Conservation (phyloP, 176 grass and related monocot species). For the Oryza brachyantha region DNA sequence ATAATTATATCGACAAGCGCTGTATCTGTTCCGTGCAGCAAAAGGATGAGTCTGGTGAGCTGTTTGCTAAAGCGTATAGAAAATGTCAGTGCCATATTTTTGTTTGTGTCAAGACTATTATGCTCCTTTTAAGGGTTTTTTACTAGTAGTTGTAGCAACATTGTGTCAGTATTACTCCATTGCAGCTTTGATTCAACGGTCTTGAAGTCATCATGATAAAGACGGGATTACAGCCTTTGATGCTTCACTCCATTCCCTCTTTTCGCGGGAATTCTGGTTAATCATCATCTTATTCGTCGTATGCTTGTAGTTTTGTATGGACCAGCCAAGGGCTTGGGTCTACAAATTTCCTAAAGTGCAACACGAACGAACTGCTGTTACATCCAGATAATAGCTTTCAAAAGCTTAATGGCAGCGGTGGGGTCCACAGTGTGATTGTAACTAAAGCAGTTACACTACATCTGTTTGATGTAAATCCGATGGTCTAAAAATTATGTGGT, state of each 20-base stretch:
- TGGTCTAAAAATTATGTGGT: too few relatives aligned
- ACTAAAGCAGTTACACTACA: too few relatives aligned
- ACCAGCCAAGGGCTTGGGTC: too few relatives aligned
- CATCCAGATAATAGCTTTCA: background rate
- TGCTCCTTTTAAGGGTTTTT: background rate
- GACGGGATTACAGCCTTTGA: background rate
- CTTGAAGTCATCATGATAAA: constrained; percentile 12
- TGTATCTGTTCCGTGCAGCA: background rate
- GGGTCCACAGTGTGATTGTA: too few relatives aligned
- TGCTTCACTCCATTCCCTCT: background rate
- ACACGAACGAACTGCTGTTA: background rate
- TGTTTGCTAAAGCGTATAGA: background rate
- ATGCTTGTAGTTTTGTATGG: too few relatives aligned
- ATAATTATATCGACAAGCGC: background rate
- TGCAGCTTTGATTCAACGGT: background rate
- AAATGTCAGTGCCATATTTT: background rate
- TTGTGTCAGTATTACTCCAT: background rate
- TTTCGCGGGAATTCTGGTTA: background rate
- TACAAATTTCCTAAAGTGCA: background rate
- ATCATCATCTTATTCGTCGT: background rate
- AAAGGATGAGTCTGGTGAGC: background rate
- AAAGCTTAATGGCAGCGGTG: background rate
- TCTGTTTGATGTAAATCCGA: too few relatives aligned
- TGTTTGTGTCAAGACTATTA: background rate
- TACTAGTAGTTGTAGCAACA: background rate